Evolutionary conservation across 768 basidiomycete species (phyloP).

Genomic region (Agaricus sinodeliciosus): DNA sequence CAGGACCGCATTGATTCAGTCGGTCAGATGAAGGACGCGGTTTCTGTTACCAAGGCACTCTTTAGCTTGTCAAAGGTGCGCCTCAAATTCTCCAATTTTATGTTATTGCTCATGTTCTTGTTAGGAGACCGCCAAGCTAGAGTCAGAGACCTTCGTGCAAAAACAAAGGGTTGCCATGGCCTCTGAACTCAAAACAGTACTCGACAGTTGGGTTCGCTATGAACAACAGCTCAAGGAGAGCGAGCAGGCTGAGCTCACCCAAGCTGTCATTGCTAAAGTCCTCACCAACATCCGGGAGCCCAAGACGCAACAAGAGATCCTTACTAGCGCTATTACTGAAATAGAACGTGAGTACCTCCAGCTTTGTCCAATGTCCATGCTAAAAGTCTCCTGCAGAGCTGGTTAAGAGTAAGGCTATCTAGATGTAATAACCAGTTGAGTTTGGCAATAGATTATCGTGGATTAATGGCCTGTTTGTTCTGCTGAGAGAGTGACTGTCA

Average conservation of each 20-base stretch:
- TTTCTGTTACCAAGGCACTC: conserved; percentile 81
- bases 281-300: conserved; percentile 77
- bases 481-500: neutral
- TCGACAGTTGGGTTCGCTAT: conserved; percentile 97
- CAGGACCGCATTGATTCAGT: conserved; percentile 90
- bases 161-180: conserved; percentile 85
- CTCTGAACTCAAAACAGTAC: conserved; percentile 85
- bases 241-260: conserved; percentile 89
- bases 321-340: conserved; percentile 73
- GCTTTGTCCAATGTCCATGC: neutral
- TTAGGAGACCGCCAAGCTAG: conserved; percentile 91
- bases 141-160: conserved; percentile 85
- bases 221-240: conserved; percentile 96
- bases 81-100: neutral
- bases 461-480: neutral
- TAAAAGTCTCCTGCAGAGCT: conserved; percentile 47
- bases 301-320: conserved; percentile 83
- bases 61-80: conserved; percentile 88
- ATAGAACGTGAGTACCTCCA: conserved; percentile 75
- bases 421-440: conserved; percentile 22
- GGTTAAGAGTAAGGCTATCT: conserved; percentile 90
- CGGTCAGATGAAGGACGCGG: conserved; percentile 93
- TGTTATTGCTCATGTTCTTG: neutral
- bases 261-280: conserved; percentile 85
- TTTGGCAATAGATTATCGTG: conserved; percentile 13